Conservation (phyloP, 768 basidiomycete genomes). For the Lentinula raphanica region DNA sequence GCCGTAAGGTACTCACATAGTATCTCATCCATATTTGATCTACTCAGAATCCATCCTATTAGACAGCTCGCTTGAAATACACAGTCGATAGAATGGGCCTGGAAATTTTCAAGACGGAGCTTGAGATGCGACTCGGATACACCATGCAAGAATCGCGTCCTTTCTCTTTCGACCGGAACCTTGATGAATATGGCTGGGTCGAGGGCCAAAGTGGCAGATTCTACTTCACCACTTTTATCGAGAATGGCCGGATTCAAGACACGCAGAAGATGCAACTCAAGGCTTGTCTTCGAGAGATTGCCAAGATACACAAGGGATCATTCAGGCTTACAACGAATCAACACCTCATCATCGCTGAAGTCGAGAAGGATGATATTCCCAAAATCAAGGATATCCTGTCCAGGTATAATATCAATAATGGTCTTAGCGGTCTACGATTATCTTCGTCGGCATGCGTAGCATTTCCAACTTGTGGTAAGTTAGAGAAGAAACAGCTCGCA, state of each 20-base stretch:
- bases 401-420: constrained; percentile 86
- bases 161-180: constrained; percentile 80
- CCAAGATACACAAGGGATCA: constrained; percentile 87
- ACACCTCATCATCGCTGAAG: constrained; percentile 84
- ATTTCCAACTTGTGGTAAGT: constrained; percentile 88
- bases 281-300: constrained; percentile 87
- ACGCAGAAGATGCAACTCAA: constrained; percentile 89
- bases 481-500: not conserved
- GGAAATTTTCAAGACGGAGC: constrained; percentile 79
- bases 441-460: constrained; percentile 96
- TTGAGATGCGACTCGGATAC: constrained; percentile 85
- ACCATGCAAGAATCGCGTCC: constrained; percentile 64
- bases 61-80: constrained; percentile 92
- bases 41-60: not conserved
- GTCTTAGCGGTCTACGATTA: constrained; percentile 70
- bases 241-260: constrained; percentile 95
- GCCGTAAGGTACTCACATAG: constrained; percentile 45
- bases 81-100: constrained; percentile 95
- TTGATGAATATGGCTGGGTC: constrained; percentile 94
- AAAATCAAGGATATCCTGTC: constrained; percentile 74
- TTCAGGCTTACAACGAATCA: constrained; percentile 96
- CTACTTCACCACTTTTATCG: constrained; percentile 92
- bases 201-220: constrained; percentile 82
- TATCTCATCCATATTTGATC: not conserved
- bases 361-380: constrained; percentile 65